A percentile compares a stretch with the other conserved stretches of the same genome.
These are phyloP conservation scores for Laguncularia racemosa DNA, from an alignment of 345 rosid genomes.

Conservation along the genomic window DNA sequence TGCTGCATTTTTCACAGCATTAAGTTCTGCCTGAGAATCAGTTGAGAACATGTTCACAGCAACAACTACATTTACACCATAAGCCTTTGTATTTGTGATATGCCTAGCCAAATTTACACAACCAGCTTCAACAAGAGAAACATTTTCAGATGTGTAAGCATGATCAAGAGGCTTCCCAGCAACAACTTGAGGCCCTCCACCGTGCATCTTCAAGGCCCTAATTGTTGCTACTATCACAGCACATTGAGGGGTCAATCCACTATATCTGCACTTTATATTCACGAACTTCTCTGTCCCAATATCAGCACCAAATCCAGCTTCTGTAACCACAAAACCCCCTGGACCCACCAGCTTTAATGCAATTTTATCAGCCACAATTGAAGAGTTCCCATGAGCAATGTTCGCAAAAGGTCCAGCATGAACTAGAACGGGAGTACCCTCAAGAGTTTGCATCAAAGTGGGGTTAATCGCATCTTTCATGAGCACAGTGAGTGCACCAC, in stretches of 20 bases:
- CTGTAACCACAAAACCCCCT: slow-evolving; percentile 96
- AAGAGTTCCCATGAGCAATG: slow-evolving; percentile 98
- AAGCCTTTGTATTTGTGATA: slow-evolving; percentile 76
- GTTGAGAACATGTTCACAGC: slow-evolving; percentile 93
- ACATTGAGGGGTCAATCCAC: slow-evolving; percentile 87
- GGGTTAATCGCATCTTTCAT: slow-evolving; percentile 99
- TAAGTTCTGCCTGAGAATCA: slow-evolving; percentile 81
- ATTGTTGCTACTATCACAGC: slow-evolving; percentile 94
- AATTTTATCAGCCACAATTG: slow-evolving; percentile 93
- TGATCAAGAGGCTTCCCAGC: slow-evolving; percentile 97
- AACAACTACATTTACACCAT: slow-evolving; percentile 90
- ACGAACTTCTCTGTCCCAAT: slow-evolving; percentile 97
- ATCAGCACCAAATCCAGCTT: slow-evolving; percentile 98
- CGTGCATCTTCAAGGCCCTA: slow-evolving; percentile 99
- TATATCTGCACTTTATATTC: slow-evolving; percentile 90
- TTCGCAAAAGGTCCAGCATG: slow-evolving; percentile 99
- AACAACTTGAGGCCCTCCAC: slow-evolving; percentile 93
- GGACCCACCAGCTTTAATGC: slow-evolving; percentile 92
- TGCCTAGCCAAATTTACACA: slow-evolving; percentile 92
- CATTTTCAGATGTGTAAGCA: slow-evolving; percentile 85
- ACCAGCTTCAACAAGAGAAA: slow-evolving; percentile 86
- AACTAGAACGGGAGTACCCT: slow-evolving; percentile 96
- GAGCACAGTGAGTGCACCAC: slow-evolving; percentile 92
- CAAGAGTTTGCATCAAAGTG: slow-evolving; percentile 96
- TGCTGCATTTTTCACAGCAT: slow-evolving; percentile 77